Base-by-base conservation (phyloP, 2,329 filamentous ascomycete species). In the Fusarium torreyae region DNA sequence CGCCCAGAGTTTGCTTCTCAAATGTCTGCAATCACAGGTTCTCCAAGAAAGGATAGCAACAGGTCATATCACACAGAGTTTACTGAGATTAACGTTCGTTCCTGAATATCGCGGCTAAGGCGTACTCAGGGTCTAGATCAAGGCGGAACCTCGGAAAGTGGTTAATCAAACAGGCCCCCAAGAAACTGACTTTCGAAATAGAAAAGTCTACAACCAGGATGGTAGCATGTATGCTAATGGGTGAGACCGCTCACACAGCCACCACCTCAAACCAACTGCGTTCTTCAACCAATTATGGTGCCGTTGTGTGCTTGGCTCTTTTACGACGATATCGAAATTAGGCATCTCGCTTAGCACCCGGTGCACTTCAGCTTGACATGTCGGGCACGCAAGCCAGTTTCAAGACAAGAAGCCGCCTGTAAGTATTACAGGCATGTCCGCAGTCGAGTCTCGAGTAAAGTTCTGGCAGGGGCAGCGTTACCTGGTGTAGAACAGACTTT, bases 291-390 rank as follows among this genome's bases (percentile, higher is more conserved):
- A 60, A 48, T 42, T 33, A 38, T 34, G 40, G 26, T 36, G 31
- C 45, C 48, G 34, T 13, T 46, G 40, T 14, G 18, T 44, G 54
- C 36, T 46, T 65, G 62, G 62, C n/a, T 48, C 36, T 20, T 53
- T 44, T 48, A 53, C 36, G 26, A 34, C 28, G 13, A 31, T 46
- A 48, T 57, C 39, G 45, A 56, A 26, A 64, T 68, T 60, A 60
- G 39, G 43, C 63, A 56, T 51, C n/a, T 56, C 58, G 57, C 57
- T 68, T 60, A 67, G n/a, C 17, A 36, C 34, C 50, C 36, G 39
- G 39, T 34, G 48, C 20, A 48, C 36, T 26, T 36, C 17, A 36
- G 34, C 43, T 54, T 51, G 45, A 36, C n/a, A 20, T 48, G 44
- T 45, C 33, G 8, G 14, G 15, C 46, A 52, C 43, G 40, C 66